These are phyloP conservation scores for Meredithiella fracta DNA, from an alignment of 2,329 filamentous ascomycete genomes.

Conservation along the genomic window DNA sequence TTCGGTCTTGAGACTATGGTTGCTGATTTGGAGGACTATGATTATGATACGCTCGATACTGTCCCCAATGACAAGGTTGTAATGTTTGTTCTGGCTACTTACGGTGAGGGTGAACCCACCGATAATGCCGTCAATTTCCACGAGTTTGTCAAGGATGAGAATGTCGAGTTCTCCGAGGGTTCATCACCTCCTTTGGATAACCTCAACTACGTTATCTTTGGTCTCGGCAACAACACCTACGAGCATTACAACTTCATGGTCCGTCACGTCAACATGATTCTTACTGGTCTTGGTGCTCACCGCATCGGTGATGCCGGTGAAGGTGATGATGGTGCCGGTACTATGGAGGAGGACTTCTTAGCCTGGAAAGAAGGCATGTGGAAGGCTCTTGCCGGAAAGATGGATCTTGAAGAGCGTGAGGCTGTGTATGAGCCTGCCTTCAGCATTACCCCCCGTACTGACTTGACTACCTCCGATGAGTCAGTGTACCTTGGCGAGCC, in stretches of 20 bases:
- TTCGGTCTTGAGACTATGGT: slow-evolving; percentile 98
- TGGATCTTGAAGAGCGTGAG: slow-evolving; percentile 87
- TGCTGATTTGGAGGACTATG: slow-evolving; percentile 93
- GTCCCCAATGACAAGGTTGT: slow-evolving; percentile 81
- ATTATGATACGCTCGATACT: slow-evolving; percentile 82
- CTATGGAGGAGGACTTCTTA: slow-evolving; percentile 98
- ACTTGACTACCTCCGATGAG: slow-evolving; percentile 55
- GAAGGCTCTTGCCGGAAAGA: slow-evolving; percentile 62
- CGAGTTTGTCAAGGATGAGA: slow-evolving; percentile 79
- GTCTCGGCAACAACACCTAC: slow-evolving; percentile 97
- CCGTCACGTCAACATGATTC: slow-evolving; percentile 66
- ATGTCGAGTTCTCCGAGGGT: slow-evolving; percentile 62
- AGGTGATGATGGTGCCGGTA: slow-evolving; percentile 92
- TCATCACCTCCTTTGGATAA: slow-evolving; percentile 58
- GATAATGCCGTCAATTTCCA: slow-evolving; percentile 99
- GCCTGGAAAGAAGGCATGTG: slow-evolving; percentile 99
- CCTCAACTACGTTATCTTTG: slow-evolving; percentile 87
- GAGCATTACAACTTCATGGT: slow-evolving; percentile 99
- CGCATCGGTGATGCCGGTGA: slow-evolving; percentile 80
- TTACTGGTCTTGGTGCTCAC: slow-evolving; percentile 67
- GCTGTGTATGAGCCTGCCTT: slow-evolving; percentile 91
- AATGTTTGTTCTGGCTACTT: slow-evolving; percentile 92
- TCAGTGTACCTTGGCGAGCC: slow-evolving; percentile 91
- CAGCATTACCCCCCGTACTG: slow-evolving; percentile 58
- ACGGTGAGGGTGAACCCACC: slow-evolving; percentile 94